Conservation (phyloP, 73 alveolate species). For the Tetrahymena elliotti region DNA sequence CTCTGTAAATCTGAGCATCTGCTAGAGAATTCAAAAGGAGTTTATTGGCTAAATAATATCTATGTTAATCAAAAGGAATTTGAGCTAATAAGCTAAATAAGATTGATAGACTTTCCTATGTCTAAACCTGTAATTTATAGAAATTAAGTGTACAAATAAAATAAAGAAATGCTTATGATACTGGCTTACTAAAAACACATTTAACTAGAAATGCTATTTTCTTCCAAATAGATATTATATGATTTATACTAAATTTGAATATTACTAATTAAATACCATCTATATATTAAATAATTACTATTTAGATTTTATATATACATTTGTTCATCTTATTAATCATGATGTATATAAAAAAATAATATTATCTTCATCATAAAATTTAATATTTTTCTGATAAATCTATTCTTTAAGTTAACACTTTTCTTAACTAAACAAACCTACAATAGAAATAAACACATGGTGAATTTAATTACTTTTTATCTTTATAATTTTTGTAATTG, state of each 20-base stretch:
- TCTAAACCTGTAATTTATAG: not conserved
- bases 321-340: too few relatives aligned
- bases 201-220: not conserved
- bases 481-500: too few relatives aligned
- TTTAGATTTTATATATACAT: too few relatives aligned
- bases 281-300: too few relatives aligned
- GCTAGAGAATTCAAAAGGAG: not conserved
- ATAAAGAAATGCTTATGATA: not conserved
- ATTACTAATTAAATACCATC: too few relatives aligned
- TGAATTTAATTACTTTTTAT: too few relatives aligned
- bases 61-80: not conserved
- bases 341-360: too few relatives aligned
- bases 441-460: too few relatives aligned
- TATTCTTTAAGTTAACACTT: too few relatives aligned
- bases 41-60: not conserved
- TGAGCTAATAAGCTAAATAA: not conserved
- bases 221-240: not conserved
- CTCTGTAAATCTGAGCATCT: not conserved
- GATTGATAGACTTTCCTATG: not conserved
- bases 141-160: not conserved
- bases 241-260: not conserved
- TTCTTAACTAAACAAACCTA: too few relatives aligned
- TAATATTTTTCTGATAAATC: too few relatives aligned
- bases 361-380: too few relatives aligned
- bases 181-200: not conserved